These are phyloP conservation scores for Botrytis porri DNA, from an alignment of 2,329 filamentous ascomycete genomes.

Conservation along the genomic window DNA sequence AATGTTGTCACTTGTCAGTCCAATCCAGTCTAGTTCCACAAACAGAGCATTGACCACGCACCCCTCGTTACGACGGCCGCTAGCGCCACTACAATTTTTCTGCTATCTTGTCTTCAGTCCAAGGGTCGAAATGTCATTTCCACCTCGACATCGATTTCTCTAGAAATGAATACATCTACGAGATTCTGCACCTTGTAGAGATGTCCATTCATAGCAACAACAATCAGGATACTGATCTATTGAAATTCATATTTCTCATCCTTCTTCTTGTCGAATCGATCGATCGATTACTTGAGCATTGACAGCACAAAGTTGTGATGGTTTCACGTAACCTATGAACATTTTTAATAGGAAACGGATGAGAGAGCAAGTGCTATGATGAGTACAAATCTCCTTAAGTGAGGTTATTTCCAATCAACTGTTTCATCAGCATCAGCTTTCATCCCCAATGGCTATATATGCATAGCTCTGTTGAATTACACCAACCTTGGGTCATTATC, in stretches of 20 bases:
- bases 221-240: neutral
- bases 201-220: neutral
- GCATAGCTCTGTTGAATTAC: neutral
- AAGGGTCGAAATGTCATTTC: neutral
- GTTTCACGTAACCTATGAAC: neutral
- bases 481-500: neutral
- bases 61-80: neutral
- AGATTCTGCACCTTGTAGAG: neutral
- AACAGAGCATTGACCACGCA: neutral
- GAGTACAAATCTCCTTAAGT: neutral
- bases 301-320: neutral
- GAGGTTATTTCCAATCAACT: neutral
- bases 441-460: neutral
- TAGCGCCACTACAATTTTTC: neutral
- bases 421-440: neutral
- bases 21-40: neutral
- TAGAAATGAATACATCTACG: neutral
- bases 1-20: no score
- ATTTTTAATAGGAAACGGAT: neutral
- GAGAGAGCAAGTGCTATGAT: neutral
- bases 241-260: neutral
- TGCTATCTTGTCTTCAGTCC: neutral
- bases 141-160: neutral
- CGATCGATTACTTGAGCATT: neutral
- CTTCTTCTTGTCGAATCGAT: neutral